These are phyloP conservation scores for Verruconis gallopava DNA, from an alignment of 2,329 filamentous ascomycete genomes.

Conservation along the genomic window DNA sequence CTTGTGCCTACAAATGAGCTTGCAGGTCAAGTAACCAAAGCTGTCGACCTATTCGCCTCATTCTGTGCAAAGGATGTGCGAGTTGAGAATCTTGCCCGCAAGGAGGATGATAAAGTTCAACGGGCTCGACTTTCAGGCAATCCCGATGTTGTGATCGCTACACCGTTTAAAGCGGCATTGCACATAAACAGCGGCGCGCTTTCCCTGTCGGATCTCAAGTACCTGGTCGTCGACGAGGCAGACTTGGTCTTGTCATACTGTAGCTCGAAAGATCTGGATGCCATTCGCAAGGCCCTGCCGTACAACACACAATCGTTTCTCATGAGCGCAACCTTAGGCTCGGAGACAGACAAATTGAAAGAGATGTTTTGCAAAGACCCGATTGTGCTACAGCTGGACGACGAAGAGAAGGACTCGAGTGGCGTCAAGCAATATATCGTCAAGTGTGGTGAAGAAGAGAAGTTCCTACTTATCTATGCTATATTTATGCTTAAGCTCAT, in stretches of 20 bases:
- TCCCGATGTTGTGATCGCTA: conserved; percentile 84
- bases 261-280: conserved; percentile 80
- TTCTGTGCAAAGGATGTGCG: conserved; percentile 79
- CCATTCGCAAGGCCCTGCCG: conserved; percentile 63
- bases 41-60: conserved; percentile 59
- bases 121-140: conserved; percentile 71
- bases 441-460: conserved; percentile 92
- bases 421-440: conserved; percentile 80
- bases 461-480: conserved; percentile 83
- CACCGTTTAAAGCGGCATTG: conserved; percentile 68
- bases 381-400: conserved; percentile 66
- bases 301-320: conserved; percentile 72
- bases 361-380: conserved; percentile 75
- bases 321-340: conserved; percentile 72
- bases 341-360: conserved; percentile 73
- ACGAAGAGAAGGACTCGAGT: conserved; percentile 63
- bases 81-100: conserved; percentile 76
- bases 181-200: conserved; percentile 64
- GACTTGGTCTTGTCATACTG: conserved; percentile 90
- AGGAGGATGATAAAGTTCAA: conserved; percentile 80
- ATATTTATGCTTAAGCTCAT: conserved; percentile 92
- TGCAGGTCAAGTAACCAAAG: conserved; percentile 76
- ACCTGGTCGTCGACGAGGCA: conserved; percentile 85
- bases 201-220: conserved; percentile 55
- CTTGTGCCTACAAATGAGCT: conserved; percentile 91